These are phyloP conservation scores for Capronia epimyces DNA, from an alignment of 2,329 filamentous ascomycete genomes.

Conservation along the genomic window DNA sequence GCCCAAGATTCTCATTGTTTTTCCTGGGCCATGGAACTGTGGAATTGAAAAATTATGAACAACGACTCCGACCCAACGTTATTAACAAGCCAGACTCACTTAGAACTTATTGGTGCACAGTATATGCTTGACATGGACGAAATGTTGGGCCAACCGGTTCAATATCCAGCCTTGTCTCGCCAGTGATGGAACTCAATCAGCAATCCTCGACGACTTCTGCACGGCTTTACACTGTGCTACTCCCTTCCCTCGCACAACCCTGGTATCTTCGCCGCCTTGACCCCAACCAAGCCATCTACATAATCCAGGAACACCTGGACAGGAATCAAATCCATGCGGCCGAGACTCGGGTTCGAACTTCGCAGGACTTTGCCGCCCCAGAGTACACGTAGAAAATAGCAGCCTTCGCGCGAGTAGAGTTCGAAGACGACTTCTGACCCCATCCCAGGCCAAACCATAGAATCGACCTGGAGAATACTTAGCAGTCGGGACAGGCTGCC, in stretches of 20 bases:
- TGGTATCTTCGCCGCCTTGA: slow-evolving; percentile 40
- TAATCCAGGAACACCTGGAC: slow-evolving; percentile 61
- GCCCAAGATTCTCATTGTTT: too few species aligned
- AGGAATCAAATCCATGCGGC: slow-evolving; percentile 65
- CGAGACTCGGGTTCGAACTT: slow-evolving; percentile 65
- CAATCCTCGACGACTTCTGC: not conserved
- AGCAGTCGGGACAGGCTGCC: slow-evolving; percentile 64
- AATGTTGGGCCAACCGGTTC: not conserved
- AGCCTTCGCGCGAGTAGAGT: slow-evolving; percentile 51
- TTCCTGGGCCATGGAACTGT: too few species aligned
- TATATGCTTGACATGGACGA: too few species aligned
- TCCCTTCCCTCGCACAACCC: slow-evolving; percentile 31
- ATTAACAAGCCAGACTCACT: too few species aligned
- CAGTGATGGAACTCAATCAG: too few species aligned
- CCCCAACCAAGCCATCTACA: slow-evolving; percentile 65
- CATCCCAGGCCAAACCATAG: slow-evolving; percentile 83
- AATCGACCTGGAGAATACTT: slow-evolving; percentile 63
- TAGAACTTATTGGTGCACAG: too few species aligned
- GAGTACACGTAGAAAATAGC: slow-evolving; percentile 59
- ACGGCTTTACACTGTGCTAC: not conserved
- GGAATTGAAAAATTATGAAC: too few species aligned
- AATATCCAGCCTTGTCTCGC: not conserved
- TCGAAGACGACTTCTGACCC: slow-evolving; percentile 74
- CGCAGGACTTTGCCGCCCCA: slow-evolving; percentile 63
- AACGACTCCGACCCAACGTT: too few species aligned